Base-by-base conservation (phyloP, 176 grass and related monocot species). In the Zea luxurians region DNA sequence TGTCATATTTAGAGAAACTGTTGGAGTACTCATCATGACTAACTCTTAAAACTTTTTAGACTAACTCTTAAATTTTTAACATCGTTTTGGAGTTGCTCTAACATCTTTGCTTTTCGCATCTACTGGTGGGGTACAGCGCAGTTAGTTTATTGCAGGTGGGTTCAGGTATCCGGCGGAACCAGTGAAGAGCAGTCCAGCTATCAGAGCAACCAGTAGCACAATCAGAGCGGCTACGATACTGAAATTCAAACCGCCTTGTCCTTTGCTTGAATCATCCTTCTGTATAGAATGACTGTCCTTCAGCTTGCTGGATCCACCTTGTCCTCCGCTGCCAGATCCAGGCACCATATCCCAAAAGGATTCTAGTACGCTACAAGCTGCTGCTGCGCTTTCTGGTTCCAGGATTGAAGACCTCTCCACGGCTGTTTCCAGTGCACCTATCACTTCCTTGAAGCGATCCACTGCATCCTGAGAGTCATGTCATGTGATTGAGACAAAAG, bases 391-490 rank as follows among this genome's bases (percentile, higher is more conserved):
- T 88, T 97, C 94, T 8, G 83, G 68, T 80, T 97, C 94, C 46
- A 94, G 27, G 12, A 97, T 64, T 16, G 85, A 82, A 16, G 79
- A 82, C 4, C 35, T 82, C 2, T 84, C 80, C 18, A 80, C 35
- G 44, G 36, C 62, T 71, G 65, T 48, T 78, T 94, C 91, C 69
- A 97, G 75, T 4, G 94, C 27, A 1, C 27, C 80, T 68, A 97
- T 88, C 77, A 97, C 85, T 79, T 97, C 91, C 77, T 90, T 93
- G 89, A 89, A 97, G 61, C 89, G 84, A 60, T 90, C 87, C 66
- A 79, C 74, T 41, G 87, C 80, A 49, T 92, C 89, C 94, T 97
- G 48, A 68, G 78, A 83, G 73, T 43, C 18, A 71, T 36, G 62
- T 10, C 27, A 27, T 27, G 27, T 27, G 27, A 27, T 27, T 27